Conservation (phyloP, 2,329 filamentous ascomycete genomes). For the Davidsoniella eucalypti region DNA sequence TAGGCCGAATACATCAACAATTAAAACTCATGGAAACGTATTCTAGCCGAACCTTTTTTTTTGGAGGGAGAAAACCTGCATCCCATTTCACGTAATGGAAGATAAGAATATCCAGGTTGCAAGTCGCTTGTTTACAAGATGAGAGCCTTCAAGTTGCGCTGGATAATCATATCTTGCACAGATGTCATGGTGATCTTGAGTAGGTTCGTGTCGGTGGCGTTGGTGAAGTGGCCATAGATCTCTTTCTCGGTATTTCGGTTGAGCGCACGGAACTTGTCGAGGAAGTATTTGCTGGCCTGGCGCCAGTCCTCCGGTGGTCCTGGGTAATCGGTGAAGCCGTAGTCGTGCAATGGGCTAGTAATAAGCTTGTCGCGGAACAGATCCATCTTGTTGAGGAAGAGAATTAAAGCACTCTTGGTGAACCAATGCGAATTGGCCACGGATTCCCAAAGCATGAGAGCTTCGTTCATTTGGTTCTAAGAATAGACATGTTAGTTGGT, state of each 20-base stretch:
- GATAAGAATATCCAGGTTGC: background rate
- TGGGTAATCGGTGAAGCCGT: slow-evolving; percentile 64
- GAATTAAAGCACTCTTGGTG: slow-evolving; percentile 61
- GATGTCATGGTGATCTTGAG: slow-evolving; percentile 76
- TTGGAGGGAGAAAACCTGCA: no score
- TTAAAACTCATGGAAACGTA: no score
- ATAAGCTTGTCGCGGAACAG: slow-evolving; percentile 63
- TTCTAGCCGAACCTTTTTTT: no score
- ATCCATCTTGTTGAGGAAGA: slow-evolving; percentile 81
- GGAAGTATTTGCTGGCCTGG: slow-evolving; percentile 63
- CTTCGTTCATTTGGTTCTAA: slow-evolving; percentile 84
- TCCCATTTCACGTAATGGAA: background rate
- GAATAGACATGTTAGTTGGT: slow-evolving; percentile 14
- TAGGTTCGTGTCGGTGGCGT: slow-evolving; percentile 52
- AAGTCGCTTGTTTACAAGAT: slow-evolving; percentile 33
- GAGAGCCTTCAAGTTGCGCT: slow-evolving; percentile 65
- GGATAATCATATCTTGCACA: slow-evolving; percentile 77
- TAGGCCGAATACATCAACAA: no score
- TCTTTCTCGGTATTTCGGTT: slow-evolving; percentile 52
- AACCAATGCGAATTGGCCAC: slow-evolving; percentile 81
- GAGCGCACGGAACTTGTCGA: slow-evolving; percentile 62
- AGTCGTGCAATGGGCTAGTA: slow-evolving; percentile 52
- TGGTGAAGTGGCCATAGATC: slow-evolving; percentile 46
- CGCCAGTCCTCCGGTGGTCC: slow-evolving; percentile 56
- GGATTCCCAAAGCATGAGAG: slow-evolving; percentile 73